A percentile compares a stretch with the other conserved stretches of the same genome.
These are phyloP conservation scores for Malus hybrid DNA, from an alignment of 331 rosid species.

Conservation along the genomic window DNA sequence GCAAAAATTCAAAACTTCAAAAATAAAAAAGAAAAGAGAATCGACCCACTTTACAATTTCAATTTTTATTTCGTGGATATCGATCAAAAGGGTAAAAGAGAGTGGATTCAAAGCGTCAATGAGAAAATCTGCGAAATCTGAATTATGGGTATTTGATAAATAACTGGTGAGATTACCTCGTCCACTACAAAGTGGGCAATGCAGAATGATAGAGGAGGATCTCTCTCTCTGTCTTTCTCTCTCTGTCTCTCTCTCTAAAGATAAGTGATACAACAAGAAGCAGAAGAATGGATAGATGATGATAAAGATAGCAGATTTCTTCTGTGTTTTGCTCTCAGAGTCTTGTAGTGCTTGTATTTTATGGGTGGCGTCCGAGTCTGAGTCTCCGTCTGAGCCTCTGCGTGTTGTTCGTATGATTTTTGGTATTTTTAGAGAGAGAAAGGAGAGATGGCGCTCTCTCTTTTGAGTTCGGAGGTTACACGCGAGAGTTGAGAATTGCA, in stretches of 20 bases:
- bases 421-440: background rate
- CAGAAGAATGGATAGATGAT: background rate
- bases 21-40: slow-evolving; percentile 20
- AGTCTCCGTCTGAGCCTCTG: background rate
- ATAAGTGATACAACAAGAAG: background rate
- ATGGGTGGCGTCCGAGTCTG: background rate
- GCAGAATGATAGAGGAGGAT: slow-evolving; percentile 67
- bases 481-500: slow-evolving; percentile 18
- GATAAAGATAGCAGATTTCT: slow-evolving; percentile 9
- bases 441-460: background rate
- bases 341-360: slow-evolving; percentile 15
- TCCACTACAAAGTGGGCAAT: slow-evolving; percentile 68
- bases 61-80: slow-evolving; percentile 14
- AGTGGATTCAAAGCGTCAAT: slow-evolving; percentile 37
- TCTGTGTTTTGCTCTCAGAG: slow-evolving; percentile 25
- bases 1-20: background rate
- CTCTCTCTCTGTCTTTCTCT: slow-evolving; percentile 33
- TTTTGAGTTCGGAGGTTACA: slow-evolving; percentile 34
- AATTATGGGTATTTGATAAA: slow-evolving; percentile 1
- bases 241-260: background rate
- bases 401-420: background rate
- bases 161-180: slow-evolving; percentile 45
- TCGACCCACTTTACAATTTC: slow-evolving; percentile 19
- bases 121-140: slow-evolving; percentile 5
- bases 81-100: slow-evolving; percentile 45